Base-by-base conservation (phyloP, 2,329 filamentous ascomycete genomes). In the Clarireedia monteithiana region DNA sequence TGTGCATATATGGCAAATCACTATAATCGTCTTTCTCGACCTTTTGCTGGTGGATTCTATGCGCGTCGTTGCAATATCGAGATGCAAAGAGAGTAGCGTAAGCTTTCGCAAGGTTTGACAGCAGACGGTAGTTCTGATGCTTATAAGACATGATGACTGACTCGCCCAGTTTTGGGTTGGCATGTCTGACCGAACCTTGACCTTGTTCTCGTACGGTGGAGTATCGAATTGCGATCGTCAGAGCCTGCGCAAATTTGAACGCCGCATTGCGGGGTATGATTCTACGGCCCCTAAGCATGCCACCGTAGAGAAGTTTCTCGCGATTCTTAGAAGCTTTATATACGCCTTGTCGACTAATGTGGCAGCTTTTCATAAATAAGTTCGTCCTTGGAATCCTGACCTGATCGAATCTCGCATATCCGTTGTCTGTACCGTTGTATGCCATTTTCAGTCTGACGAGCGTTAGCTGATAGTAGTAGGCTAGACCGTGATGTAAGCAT, bases 201-300 rank as follows among this genome's bases (percentile, higher is more conserved):
- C 58, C 60, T 61, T 69, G 67, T 38, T 60, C 56, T 15, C 66
- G 62, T 40, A 67, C 60, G 10, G 58, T 63, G 26, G 67, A 70
- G 59, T 71, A 72, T 23, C 69, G 65, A 47, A 66, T 67, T 12
- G 69, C 67, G 27, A 69, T 70, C 15, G 68, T 65, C n/a, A 70
- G 65, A 3, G 70, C 69, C 50, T 66, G 66, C 6, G 69, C 63
- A 24, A 71, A 59, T 26, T 64, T 58, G 56, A 67, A 68, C 7
- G 63, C 65, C 10, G 60, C 61, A 26, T 58, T 59, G 30, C 63
- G 60, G 4, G 65, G 62, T 48, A 72, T 68, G 17, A 65, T 61
- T 9, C 61, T 61, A 6, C 70, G 64, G 9, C 68, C 62, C 15
- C 62, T 64, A n/a, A 71, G 62, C 69, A 71, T 70, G 12, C 65